Evolutionary conservation across 1,284 basidiomycete genomes (phyloP).

Genomic region (Leccinum subspadiceum): DNA sequence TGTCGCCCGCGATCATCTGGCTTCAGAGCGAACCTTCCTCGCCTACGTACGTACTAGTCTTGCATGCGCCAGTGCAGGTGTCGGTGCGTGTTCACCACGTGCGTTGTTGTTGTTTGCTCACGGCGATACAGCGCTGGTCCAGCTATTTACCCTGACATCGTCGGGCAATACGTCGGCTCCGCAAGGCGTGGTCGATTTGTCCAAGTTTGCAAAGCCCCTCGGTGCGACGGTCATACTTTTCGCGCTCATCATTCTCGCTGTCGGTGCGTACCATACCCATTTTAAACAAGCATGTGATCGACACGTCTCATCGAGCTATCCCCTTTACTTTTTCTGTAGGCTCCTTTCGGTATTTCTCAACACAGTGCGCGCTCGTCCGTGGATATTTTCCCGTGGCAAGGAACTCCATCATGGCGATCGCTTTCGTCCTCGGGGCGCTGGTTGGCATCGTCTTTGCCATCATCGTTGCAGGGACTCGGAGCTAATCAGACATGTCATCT

Average conservation of each 20-base stretch:
- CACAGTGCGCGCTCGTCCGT: constrained; percentile 29
- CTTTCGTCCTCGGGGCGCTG: constrained; percentile 25
- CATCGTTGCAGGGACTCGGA: constrained; percentile 17
- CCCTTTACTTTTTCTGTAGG: constrained; percentile 11
- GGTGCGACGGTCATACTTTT: constrained; percentile 27
- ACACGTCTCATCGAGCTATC: background rate
- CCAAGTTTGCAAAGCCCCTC: constrained; percentile 24
- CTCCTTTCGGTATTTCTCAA: constrained; percentile 27
- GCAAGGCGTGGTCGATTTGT: constrained; percentile 2
- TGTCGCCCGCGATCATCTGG: constrained; percentile 41
- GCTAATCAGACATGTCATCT: constrained; percentile 4
- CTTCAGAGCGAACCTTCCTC: constrained; percentile 41
- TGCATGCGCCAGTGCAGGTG: constrained; percentile 38
- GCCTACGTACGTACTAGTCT: constrained; percentile 43
- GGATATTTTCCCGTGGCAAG: constrained; percentile 31
- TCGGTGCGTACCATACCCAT: constrained; percentile 17
- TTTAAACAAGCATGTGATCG: background rate
- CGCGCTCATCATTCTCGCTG: constrained; percentile 23
- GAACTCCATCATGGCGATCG: constrained; percentile 21
- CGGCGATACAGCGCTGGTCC: constrained; percentile 24
- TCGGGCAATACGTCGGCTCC: background rate
- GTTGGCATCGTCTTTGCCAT: constrained; percentile 26
- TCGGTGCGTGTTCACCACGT: constrained; percentile 32
- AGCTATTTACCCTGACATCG: constrained; percentile 21
- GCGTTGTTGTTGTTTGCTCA: background rate